A percentile compares a stretch with the other conserved stretches of the same genome.
These are phyloP conservation scores for Diplogelasinospora grovesii DNA, from an alignment of 495 filamentous ascomycete species.

Conservation along the genomic window DNA sequence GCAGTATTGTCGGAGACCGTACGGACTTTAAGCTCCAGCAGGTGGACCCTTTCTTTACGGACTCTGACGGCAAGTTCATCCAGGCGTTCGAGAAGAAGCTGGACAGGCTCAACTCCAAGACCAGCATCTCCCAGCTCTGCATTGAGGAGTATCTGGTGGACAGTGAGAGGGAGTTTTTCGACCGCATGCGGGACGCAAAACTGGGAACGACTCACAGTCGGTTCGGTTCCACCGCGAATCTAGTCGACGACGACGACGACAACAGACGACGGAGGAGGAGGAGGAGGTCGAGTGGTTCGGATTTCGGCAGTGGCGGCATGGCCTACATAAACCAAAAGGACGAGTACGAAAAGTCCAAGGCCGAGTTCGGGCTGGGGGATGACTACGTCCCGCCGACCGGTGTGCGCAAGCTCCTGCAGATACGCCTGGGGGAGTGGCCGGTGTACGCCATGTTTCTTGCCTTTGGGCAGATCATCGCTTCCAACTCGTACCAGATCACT, in stretches of 20 bases:
- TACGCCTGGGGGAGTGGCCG: conserved; percentile 52
- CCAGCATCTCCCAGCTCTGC: conserved; percentile 46
- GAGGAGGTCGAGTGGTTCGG: too few relatives aligned
- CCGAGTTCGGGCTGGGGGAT: conserved; percentile 52
- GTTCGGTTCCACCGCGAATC: conserved; percentile 24
- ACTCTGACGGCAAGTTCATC: conserved; percentile 47
- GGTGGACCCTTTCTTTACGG: conserved; percentile 58
- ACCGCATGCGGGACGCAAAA: conserved; percentile 48
- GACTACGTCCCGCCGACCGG: conserved; percentile 60
- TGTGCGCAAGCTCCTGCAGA: conserved; percentile 36
- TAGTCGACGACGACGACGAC: conserved; percentile 2
- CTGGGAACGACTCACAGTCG: conserved; percentile 10
- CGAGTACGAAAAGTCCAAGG: conserved; percentile 10
- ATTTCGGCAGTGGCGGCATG: conserved; percentile 19
- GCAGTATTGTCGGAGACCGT: conserved; percentile 7
- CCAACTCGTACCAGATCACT: conserved; percentile 59
- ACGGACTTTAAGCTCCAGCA: conserved; percentile 42
- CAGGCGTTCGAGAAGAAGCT: conserved; percentile 47
- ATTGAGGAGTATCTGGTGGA: conserved; percentile 56
- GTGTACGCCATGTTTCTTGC: conserved; percentile 60
- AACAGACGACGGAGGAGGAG: conserved; percentile 20
- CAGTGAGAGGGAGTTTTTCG: conserved; percentile 56
- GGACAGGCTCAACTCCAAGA: conserved; percentile 45
- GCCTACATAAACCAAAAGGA: conserved; percentile 40
- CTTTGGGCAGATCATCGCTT: conserved; percentile 57